A percentile compares a stretch with the other conserved stretches of the same genome.
Conservation (phyloP, 2,329 filamentous ascomycete genomes). For the Coniochaeta sp. region DNA sequence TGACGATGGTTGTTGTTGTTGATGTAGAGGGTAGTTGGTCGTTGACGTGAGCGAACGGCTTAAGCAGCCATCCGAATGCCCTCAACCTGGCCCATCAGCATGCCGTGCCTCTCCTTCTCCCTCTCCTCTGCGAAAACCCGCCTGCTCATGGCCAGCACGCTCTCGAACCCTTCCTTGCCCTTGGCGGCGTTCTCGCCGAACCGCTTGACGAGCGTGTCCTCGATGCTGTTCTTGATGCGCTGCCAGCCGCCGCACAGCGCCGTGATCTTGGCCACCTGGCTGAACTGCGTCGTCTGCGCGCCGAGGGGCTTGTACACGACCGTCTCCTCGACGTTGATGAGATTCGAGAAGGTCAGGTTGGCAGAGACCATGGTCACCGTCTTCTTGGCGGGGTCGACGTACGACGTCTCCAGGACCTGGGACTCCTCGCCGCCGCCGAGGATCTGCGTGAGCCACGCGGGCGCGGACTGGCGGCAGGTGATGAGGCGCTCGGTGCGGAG, state of each 20-base stretch:
- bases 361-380: slow-evolving; percentile 95
- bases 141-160: slow-evolving; percentile 86
- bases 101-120: slow-evolving; percentile 44
- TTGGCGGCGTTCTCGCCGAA: slow-evolving; percentile 89
- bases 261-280: slow-evolving; percentile 86
- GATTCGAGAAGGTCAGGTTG: slow-evolving; percentile 88
- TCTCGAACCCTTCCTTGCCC: slow-evolving; percentile 91
- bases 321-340: slow-evolving; percentile 88
- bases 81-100: slow-evolving; percentile 18
- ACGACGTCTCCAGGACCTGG: slow-evolving; percentile 91
- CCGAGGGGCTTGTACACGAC: slow-evolving; percentile 69
- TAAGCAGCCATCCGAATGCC: not conserved
- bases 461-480: slow-evolving; percentile 56
- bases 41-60: not conserved
- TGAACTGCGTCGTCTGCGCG: slow-evolving; percentile 65
- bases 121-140: slow-evolving; percentile 87
- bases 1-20: too few species aligned
- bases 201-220: slow-evolving; percentile 80
- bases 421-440: slow-evolving; percentile 68
- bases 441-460: slow-evolving; percentile 73
- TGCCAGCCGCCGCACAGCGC: slow-evolving; percentile 96
- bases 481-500: slow-evolving; percentile 57
- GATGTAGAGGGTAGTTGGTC: too few species aligned
- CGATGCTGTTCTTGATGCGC: slow-evolving; percentile 91
- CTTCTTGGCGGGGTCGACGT: slow-evolving; percentile 76